phyloP scores from a whole-genome alignment of 2,329 filamentous ascomycete genomes.

The Botrytis paeoniae region DNA sequence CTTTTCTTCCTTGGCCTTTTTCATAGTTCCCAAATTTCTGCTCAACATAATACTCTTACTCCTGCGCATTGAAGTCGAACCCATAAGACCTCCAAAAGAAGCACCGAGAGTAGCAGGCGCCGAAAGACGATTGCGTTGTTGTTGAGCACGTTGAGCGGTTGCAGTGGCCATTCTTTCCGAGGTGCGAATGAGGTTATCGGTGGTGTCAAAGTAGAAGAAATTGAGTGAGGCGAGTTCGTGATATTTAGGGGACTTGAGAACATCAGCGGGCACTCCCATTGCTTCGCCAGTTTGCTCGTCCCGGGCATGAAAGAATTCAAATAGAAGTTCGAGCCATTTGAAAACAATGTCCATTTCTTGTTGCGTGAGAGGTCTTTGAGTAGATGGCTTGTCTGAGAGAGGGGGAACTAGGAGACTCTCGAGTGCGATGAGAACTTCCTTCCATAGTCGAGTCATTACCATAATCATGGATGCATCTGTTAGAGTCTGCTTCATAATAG shows the following conservation, averaged over 20 bases:
- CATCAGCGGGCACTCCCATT: conserved; percentile 83
- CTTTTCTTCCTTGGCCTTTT: conserved; percentile 92
- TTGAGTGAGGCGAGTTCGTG: conserved; percentile 94
- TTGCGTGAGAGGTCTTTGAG: conserved; percentile 76
- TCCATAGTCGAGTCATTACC: conserved; percentile 98
- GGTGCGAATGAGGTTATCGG: conserved; percentile 87
- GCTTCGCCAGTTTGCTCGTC: conserved; percentile 81
- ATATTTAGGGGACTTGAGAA: conserved; percentile 96
- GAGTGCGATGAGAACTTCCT: conserved; percentile 90
- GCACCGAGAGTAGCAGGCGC: conserved; percentile 58
- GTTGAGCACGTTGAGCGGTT: conserved; percentile 70
- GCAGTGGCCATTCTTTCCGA: conserved; percentile 93
- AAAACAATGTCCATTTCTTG: conserved; percentile 94
- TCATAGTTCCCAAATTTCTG: conserved; percentile 93
- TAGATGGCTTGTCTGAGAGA: conserved; percentile 88
- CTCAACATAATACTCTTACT: conserved; percentile 88
- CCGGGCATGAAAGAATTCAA: conserved; percentile 91
- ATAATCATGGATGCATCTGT: conserved; percentile 96
- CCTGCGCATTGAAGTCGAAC: conserved; percentile 63
- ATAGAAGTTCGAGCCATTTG: conserved; percentile 86
- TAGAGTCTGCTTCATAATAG: conserved; percentile 96
- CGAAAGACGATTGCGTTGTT: conserved; percentile 70
- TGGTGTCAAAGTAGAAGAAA: conserved; percentile 97
- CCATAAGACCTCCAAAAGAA: conserved; percentile 58
- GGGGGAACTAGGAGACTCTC: conserved; percentile 89